Conservation (phyloP, 2,329 filamentous ascomycete species). For the Cryphonectria carpinicola region DNA sequence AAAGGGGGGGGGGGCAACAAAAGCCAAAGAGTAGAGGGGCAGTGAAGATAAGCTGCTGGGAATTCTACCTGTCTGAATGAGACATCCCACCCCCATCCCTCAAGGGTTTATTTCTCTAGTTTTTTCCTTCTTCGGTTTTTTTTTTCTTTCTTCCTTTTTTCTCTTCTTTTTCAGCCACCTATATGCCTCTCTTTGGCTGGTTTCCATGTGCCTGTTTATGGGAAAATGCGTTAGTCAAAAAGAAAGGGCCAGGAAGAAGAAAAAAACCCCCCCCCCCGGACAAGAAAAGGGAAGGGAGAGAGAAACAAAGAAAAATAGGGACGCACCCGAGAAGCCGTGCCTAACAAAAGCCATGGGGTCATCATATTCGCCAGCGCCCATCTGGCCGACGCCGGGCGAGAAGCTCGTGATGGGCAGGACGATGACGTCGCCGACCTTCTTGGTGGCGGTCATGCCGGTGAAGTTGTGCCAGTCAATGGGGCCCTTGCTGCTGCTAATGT, state of each 20-base stretch:
- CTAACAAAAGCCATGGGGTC: conserved; percentile 98
- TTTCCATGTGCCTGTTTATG: conserved; percentile 1
- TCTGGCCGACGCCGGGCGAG: conserved; percentile 90
- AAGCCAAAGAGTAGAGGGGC: background rate
- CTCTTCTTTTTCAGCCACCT: background rate
- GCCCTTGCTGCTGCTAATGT: conserved; percentile 70
- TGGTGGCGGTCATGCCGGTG: conserved; percentile 80
- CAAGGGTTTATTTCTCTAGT: background rate
- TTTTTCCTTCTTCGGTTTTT: background rate
- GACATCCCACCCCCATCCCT: background rate
- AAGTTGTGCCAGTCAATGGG: conserved; percentile 88
- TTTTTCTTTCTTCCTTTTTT: background rate
- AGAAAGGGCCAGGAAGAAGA: background rate
- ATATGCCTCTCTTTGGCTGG: conserved; percentile 11
- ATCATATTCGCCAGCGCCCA: conserved; percentile 85
- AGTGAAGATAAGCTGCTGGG: background rate
- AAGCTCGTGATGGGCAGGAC: conserved; percentile 96
- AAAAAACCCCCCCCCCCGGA: too few species aligned
- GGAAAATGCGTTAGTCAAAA: conserved; percentile 8
- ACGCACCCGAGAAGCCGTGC: conserved; percentile 90
- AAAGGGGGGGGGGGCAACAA: background rate
- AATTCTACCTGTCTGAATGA: background rate
- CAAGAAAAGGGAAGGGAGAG: too few species aligned
- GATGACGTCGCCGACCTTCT: conserved; percentile 90
- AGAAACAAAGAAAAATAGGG: background rate